Conservation (phyloP, 805 yeast species). For the Candida boleticola region DNA sequence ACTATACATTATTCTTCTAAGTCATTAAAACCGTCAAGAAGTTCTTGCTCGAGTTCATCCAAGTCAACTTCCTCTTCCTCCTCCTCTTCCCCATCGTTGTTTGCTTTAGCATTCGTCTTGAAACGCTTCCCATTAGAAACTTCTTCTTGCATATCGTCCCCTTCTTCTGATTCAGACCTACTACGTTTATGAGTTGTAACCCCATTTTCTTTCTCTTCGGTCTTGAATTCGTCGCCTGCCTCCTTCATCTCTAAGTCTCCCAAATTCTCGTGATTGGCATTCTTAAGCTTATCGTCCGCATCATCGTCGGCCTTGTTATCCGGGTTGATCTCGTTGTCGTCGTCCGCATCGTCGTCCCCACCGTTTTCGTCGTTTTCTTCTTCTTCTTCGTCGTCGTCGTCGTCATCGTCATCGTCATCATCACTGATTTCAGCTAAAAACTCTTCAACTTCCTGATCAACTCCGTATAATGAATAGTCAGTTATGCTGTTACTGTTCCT, state of each 20-base stretch:
- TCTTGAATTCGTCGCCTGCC: slow-evolving; percentile 5
- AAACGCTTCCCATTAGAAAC: slow-evolving; percentile 4
- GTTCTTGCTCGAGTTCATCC: slow-evolving; percentile 49
- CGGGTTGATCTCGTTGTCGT: slow-evolving; percentile 5
- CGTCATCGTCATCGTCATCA: slow-evolving; percentile 28
- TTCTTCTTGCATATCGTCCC: slow-evolving; percentile 1
- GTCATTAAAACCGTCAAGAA: slow-evolving; percentile 53
- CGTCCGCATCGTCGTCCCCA: slow-evolving; percentile 13
- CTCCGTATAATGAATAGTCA: slow-evolving; percentile 41
- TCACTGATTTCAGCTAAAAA: slow-evolving; percentile 46
- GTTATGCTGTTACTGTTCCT: slow-evolving; percentile 14
- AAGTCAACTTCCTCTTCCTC: slow-evolving; percentile 25
- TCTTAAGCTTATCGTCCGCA: slow-evolving; percentile 4
- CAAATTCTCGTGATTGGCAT: background rate
- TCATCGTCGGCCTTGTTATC: background rate
- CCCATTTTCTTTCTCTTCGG: slow-evolving; percentile 4
- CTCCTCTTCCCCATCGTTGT: slow-evolving; percentile 10
- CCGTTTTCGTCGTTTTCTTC: slow-evolving; percentile 7
- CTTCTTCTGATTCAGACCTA: slow-evolving; percentile 5
- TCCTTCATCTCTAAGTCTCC: background rate
- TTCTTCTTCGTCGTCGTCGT: slow-evolving; percentile 24
- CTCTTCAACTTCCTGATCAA: slow-evolving; percentile 46
- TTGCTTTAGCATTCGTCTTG: too few relatives aligned
- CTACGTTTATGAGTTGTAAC: background rate
- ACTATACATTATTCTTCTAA: slow-evolving; percentile 28